Conservation (phyloP, 331 rosid species). For the Rhamnella rubrinervis region DNA sequence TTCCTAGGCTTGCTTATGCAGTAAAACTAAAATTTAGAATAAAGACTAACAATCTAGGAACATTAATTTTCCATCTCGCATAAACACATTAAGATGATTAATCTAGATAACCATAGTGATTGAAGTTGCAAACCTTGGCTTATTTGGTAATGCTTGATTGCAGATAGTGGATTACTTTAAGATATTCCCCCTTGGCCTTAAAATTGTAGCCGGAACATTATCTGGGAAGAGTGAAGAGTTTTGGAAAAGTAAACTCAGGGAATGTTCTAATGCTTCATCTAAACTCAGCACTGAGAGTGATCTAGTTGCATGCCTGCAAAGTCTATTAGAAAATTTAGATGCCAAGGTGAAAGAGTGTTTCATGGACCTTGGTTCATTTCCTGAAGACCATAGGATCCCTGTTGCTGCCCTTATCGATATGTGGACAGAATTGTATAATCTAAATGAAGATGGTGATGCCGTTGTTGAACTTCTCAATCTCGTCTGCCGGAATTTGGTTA, state of each 20-base stretch:
- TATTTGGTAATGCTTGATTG: slow-evolving; percentile 1
- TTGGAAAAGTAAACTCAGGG: slow-evolving; percentile 21
- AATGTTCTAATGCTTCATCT: slow-evolving; percentile 7
- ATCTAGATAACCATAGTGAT: background rate
- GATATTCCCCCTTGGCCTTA: slow-evolving; percentile 16
- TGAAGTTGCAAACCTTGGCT: background rate
- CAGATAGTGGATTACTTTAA: slow-evolving; percentile 53
- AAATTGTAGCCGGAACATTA: slow-evolving; percentile 37
- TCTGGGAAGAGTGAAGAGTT: background rate
- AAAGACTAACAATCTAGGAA: no score
- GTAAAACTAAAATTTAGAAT: no score
- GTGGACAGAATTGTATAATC: slow-evolving; percentile 36
- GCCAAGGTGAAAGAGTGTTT: slow-evolving; percentile 41
- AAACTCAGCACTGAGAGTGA: slow-evolving; percentile 10
- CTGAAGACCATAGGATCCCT: slow-evolving; percentile 52
- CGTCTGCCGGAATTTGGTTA: slow-evolving; percentile 31
- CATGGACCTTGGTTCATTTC: slow-evolving; percentile 54
- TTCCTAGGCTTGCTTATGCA: no score
- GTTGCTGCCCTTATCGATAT: slow-evolving; percentile 56
- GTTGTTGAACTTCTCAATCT: slow-evolving; percentile 32
- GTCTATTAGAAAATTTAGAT: slow-evolving; percentile 26
- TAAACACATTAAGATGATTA: no score
- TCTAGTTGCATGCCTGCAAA: slow-evolving; percentile 34
- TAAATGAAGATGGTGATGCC: slow-evolving; percentile 31
- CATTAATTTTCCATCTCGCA: no score